Evolutionary conservation across 2,329 filamentous ascomycete genomes (phyloP).

Genomic region (Monosporascus sp.): DNA sequence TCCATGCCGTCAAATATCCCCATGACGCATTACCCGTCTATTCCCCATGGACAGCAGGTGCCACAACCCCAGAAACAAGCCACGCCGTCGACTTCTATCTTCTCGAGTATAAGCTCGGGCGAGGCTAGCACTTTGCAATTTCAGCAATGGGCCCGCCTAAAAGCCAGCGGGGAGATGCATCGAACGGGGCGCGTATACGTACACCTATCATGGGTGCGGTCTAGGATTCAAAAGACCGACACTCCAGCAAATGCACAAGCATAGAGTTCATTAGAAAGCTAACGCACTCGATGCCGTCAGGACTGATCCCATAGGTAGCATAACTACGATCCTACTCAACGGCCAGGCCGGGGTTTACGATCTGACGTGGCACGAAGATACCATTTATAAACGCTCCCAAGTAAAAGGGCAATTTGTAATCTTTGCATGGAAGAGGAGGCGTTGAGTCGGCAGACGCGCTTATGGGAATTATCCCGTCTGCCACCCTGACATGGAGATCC

Average conservation of each 20-base stretch:
- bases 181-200: slow-evolving; percentile 87
- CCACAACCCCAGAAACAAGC: slow-evolving; percentile 10
- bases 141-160: slow-evolving; percentile 31
- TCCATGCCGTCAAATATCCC: slow-evolving; percentile 34
- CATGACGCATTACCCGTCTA: slow-evolving; percentile 25
- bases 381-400: slow-evolving; percentile 91
- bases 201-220: slow-evolving; percentile 88
- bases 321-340: slow-evolving; percentile 59
- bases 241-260: slow-evolving; percentile 89
- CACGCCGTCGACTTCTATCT: slow-evolving; percentile 35
- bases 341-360: slow-evolving; percentile 95
- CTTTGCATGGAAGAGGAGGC: slow-evolving; percentile 95
- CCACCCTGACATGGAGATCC: slow-evolving; percentile 80
- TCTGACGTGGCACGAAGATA: slow-evolving; percentile 91
- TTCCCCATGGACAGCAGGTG: slow-evolving; percentile 32
- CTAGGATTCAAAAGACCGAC: slow-evolving; percentile 82
- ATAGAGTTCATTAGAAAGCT: slow-evolving; percentile 81
- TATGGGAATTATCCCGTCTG: slow-evolving; percentile 92
- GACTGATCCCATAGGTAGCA: slow-evolving; percentile 27
- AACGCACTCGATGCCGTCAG: slow-evolving; percentile 42
- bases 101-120: slow-evolving; percentile 37
- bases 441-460: slow-evolving; percentile 90
- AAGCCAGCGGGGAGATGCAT: slow-evolving; percentile 63
- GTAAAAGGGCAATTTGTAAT: slow-evolving; percentile 87
- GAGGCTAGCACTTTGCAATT: slow-evolving; percentile 34